Evolutionary conservation across 768 basidiomycete genomes (phyloP).

Genomic region (Lactarius sanguifluus): DNA sequence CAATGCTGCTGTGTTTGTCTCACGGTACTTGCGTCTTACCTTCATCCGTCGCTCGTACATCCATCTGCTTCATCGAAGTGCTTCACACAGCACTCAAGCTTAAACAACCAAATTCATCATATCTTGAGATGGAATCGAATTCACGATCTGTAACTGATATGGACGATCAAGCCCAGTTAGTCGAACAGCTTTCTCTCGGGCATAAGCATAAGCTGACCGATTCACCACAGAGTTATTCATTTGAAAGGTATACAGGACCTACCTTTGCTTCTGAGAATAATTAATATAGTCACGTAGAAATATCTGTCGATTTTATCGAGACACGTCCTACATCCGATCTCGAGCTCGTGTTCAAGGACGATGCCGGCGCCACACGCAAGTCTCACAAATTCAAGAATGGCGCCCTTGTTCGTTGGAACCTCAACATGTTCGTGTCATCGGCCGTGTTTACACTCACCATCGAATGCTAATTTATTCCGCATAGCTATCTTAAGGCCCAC

Average conservation of each 20-base stretch:
- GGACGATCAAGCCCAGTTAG: background rate
- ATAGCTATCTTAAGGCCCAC: background rate
- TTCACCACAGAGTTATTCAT: background rate
- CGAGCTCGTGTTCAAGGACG: background rate
- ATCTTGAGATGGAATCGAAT: background rate
- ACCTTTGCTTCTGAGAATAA: accelerated
- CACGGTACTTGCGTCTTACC: no score
- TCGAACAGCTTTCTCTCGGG: background rate
- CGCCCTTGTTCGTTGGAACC: background rate
- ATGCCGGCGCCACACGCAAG: background rate
- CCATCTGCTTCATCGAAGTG: no score
- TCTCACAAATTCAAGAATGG: background rate
- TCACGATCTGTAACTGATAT: background rate
- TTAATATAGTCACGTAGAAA: background rate
- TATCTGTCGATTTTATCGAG: background rate
- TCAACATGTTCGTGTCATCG: background rate
- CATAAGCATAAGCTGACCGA: background rate
- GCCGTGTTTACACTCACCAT: background rate
- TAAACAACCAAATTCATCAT: background rate
- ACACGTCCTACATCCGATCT: background rate
- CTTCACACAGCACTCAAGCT: no score
- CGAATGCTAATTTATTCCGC: background rate
- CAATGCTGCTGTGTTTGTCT: no score
- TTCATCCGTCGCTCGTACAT: no score
- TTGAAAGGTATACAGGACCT: background rate